These are phyloP conservation scores for Trichomonas vaginalis DNA, from an alignment of 208 protist genomes.

Conservation along the genomic window DNA sequence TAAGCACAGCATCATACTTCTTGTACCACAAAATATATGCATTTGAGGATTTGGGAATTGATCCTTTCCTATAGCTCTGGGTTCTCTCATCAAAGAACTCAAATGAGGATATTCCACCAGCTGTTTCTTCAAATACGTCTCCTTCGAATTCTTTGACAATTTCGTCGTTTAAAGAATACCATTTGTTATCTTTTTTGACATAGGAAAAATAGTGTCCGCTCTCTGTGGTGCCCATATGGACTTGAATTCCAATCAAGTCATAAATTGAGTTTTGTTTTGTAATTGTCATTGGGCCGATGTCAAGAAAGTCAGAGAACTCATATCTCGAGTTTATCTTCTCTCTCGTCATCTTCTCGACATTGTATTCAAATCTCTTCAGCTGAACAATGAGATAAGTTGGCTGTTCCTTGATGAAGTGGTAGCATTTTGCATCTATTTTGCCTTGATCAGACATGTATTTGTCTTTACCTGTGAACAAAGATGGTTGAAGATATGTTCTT, in stretches of 20 bases:
- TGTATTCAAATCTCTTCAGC: conserved; percentile 8
- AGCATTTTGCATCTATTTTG: neutral
- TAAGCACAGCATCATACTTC: neutral
- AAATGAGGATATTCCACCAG: neutral
- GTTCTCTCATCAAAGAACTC: neutral
- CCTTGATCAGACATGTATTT: neutral
- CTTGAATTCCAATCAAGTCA: neutral
- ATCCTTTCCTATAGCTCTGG: neutral
- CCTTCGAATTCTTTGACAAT: neutral
- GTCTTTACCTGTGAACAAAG: neutral
- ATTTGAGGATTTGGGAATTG: neutral
- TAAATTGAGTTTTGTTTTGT: neutral
- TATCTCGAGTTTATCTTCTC: neutral
- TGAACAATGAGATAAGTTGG: neutral
- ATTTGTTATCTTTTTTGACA: neutral
- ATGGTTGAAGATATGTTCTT: neutral
- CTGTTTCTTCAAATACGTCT: neutral
- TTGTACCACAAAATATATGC: neutral
- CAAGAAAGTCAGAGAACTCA: neutral
- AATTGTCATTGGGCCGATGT: neutral
- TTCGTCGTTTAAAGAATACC: neutral
- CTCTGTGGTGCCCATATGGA: neutral
- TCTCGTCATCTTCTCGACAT: neutral
- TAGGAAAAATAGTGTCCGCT: neutral
- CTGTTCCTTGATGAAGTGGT: neutral